phyloP scores from a whole-genome alignment of 2,329 filamentous ascomycete species.

The Colletotrichum australisinense region DNA sequence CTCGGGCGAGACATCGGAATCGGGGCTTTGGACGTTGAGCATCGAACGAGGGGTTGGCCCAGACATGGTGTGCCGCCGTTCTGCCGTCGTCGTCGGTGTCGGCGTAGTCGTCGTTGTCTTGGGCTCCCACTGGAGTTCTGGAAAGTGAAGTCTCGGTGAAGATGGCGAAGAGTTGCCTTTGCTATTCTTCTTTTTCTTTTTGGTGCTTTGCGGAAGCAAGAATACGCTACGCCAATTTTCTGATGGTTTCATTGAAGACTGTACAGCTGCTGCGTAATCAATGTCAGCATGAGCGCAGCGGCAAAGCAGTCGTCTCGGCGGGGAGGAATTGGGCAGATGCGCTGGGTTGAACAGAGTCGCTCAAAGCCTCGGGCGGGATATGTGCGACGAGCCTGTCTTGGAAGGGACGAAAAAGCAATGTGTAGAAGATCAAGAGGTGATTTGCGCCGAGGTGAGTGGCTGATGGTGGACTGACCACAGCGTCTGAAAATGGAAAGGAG shows the following conservation, averaged over 20 bases:
- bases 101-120: not conserved
- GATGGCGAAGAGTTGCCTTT: constrained; percentile 18
- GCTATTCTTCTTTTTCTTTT: constrained; percentile 29
- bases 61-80: constrained; percentile 30
- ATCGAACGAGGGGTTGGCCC: constrained; percentile 38
- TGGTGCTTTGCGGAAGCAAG: constrained; percentile 29
- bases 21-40: constrained; percentile 47
- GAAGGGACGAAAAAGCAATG: not conserved
- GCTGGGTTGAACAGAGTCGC: not conserved
- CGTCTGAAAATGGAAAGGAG: constrained; percentile 12
- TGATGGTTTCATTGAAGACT: constrained; percentile 24
- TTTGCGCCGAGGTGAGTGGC: not conserved
- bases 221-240: constrained; percentile 35
- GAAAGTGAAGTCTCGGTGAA: constrained; percentile 2
- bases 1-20: constrained; percentile 57
- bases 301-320: constrained; percentile 2
- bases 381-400: not conserved
- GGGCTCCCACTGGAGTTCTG: constrained; percentile 13
- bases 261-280: constrained; percentile 6
- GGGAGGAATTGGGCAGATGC: not conserved
- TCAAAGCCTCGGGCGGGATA: not conserved
- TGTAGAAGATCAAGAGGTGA: not conserved
- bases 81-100: not conserved
- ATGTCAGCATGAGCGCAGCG: constrained; percentile 24
- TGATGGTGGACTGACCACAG: constrained; percentile 28